phyloP scores from a whole-genome alignment of 1,284 basidiomycete species.

The Sporisorium sorghi region DNA sequence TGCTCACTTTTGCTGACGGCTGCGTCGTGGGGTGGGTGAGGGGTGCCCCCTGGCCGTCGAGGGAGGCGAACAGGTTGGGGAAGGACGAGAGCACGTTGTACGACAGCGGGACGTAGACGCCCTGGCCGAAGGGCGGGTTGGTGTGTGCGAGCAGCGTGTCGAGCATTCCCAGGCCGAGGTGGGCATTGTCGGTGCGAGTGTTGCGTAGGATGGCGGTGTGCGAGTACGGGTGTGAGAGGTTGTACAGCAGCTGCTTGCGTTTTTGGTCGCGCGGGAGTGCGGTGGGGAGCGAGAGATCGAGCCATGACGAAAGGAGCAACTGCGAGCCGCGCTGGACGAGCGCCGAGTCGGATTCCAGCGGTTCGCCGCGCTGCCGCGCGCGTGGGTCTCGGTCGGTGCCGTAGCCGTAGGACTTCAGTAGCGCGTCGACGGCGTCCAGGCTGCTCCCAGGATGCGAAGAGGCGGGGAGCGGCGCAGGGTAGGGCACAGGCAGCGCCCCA shows the following conservation, averaged over 20 bases:
- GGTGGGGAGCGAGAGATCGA: slow-evolving; percentile 42
- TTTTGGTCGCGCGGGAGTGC: slow-evolving; percentile 1
- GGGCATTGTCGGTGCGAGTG: slow-evolving; percentile 21
- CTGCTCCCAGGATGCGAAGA: background rate
- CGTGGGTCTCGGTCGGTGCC: slow-evolving; percentile 18
- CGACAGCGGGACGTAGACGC: slow-evolving; percentile 49
- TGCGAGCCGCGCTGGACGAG: slow-evolving; percentile 27
- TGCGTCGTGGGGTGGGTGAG: slow-evolving; percentile 6
- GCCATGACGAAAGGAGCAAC: slow-evolving; percentile 24
- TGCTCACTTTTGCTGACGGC: slow-evolving; percentile 1
- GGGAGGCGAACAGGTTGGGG: slow-evolving; percentile 49
- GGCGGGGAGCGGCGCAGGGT: slow-evolving; percentile 32
- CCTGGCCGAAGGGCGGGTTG: slow-evolving; percentile 38
- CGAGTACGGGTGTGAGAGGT: slow-evolving; percentile 34
- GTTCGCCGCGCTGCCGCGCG: slow-evolving; percentile 26
- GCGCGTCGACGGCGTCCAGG: slow-evolving; percentile 57
- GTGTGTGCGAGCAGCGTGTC: slow-evolving; percentile 31
- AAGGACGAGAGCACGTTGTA: slow-evolving; percentile 53
- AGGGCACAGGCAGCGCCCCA: slow-evolving; percentile 59
- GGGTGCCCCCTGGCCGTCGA: slow-evolving; percentile 23
- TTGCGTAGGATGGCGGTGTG: slow-evolving; percentile 37
- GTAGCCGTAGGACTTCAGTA: slow-evolving; percentile 59
- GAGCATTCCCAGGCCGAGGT: slow-evolving; percentile 43
- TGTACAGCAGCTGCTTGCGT: slow-evolving; percentile 27
- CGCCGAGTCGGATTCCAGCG: slow-evolving; percentile 32